A percentile compares a stretch with the other conserved stretches of the same genome.
Evolutionary conservation across 73 alveolate species (phyloP).

Genomic region (Halteria grandinella): DNA sequence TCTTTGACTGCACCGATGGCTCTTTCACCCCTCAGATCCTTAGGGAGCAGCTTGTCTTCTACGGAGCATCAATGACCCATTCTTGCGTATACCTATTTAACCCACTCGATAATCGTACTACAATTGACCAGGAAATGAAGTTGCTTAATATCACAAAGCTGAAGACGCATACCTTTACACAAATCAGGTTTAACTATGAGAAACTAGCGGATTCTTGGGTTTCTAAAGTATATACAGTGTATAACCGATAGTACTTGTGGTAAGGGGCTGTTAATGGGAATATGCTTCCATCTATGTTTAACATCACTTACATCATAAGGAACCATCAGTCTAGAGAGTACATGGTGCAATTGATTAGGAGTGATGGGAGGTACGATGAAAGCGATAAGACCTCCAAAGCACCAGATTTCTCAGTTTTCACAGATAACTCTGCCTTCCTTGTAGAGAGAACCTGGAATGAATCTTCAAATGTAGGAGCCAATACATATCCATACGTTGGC

Average conservation of each 20-base stretch:
- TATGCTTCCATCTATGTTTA: no score
- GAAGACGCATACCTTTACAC: neutral
- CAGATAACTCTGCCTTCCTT: conserved; percentile 42
- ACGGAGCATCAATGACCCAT: conserved; percentile 12
- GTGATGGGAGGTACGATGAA: neutral
- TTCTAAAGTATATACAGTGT: no score
- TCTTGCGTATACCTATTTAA: conserved; percentile 45
- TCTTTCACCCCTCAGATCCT: no score
- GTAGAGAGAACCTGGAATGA: neutral
- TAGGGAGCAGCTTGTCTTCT: no score
- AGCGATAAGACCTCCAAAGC: no score
- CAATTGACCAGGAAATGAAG: neutral
- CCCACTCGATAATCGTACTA: neutral
- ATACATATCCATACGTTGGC: conserved; percentile 13
- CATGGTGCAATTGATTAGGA: neutral
- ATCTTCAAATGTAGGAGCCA: conserved; percentile 5
- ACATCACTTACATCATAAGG: conserved; percentile 9
- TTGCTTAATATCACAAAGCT: neutral
- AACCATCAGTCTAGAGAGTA: conserved; percentile 9
- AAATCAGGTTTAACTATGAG: conserved; percentile 15
- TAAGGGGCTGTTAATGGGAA: no score
- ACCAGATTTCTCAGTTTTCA: no score
- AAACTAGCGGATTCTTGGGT: no score
- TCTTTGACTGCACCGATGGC: no score
- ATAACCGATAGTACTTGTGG: no score